Evolutionary conservation across 2,329 filamentous ascomycete species (phyloP), one percentile per base, ranked within the genome.

Genomic region (Cercospora zeae-maydis): DNA sequence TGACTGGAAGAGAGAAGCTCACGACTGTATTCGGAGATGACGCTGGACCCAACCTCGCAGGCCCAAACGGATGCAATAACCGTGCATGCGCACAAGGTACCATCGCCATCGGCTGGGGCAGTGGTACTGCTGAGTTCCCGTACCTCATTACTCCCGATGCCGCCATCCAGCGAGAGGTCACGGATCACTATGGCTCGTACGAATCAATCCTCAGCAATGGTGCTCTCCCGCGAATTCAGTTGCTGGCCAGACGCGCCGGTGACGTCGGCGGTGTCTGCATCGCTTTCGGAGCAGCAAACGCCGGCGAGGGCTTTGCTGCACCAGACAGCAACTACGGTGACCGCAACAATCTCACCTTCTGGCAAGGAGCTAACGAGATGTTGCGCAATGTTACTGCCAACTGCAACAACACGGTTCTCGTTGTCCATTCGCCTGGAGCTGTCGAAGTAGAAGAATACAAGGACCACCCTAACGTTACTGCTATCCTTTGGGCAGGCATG

Each of bases 231-330:
- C 78, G 84, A 68, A 83, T 86, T 54, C 73, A 76, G 14, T 70
- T 75, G 1, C 73, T 83, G 49, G 84, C 84, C 3, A 74, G 76
- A n/a, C 84, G 84, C n/a, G 83, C 82, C 3, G 82, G 83, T 21
- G 59, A 71, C 21, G 72, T 75, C 16, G 67, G 65, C 11, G 74
- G 74, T 56, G 81, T 79, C 2, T 83, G 85, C 2, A 84, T 98
- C 45, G 92, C 96, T 7, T 97, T 97, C 70, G 92, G 91, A 72
- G 96, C 96, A 68, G 88, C 92, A 11, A 84, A 93, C 74, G 85
- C 89, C 2, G 93, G 93, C 56, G 93, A 98, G 54, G 92, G 91
- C 4, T 97, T 85, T 78, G 91, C 97, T 72, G 83, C 78, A 27
- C 85, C 96, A 0, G 93, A 93, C 66, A 88, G 86, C 59, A 97